These are phyloP conservation scores for Tolypocladium guangdongense DNA, from an alignment of 2,329 filamentous ascomycete species.

Conservation along the genomic window DNA sequence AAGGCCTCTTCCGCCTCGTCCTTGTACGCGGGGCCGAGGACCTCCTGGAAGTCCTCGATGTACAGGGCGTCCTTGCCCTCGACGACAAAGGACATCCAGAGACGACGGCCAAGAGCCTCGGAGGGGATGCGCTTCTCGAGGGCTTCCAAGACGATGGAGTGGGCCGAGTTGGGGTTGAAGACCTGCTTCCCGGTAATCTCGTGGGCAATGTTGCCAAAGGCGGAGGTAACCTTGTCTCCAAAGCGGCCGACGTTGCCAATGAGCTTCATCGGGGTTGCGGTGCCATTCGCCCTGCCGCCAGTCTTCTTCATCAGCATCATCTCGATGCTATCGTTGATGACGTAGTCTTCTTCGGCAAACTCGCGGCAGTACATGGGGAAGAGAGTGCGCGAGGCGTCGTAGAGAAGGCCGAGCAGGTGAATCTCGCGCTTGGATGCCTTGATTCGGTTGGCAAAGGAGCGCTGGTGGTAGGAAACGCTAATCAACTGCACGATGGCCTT, in stretches of 20 bases:
- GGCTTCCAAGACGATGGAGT: conserved; percentile 81
- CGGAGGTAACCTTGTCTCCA: conserved; percentile 87
- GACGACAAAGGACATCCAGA: conserved; percentile 97
- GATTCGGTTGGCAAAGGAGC: conserved; percentile 74
- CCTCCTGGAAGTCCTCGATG: conserved; percentile 74
- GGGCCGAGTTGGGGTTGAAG: conserved; percentile 83
- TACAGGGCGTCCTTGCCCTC: conserved; percentile 75
- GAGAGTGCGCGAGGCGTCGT: conserved; percentile 76
- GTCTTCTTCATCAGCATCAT: conserved; percentile 50
- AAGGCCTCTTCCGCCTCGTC: conserved; percentile 83
- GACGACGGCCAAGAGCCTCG: conserved; percentile 83
- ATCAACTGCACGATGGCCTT: conserved; percentile 73
- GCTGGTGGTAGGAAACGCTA: conserved; percentile 74
- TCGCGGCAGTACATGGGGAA: conserved; percentile 91
- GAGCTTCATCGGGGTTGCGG: conserved; percentile 66
- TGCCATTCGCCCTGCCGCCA: conserved; percentile 39
- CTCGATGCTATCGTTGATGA: conserved; percentile 78
- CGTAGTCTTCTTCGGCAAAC: conserved; percentile 82
- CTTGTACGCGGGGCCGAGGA: conserved; percentile 65
- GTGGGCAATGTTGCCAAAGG: conserved; percentile 84
- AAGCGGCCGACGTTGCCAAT: conserved; percentile 69
- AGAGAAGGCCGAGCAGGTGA: conserved; percentile 69
- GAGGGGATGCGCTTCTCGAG: conserved; percentile 75
- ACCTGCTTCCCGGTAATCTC: conserved; percentile 94
- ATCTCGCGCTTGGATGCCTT: conserved; percentile 84